Evolutionary conservation across 441 rosid genomes (phyloP).

Genomic region (Brassica hybrid): DNA sequence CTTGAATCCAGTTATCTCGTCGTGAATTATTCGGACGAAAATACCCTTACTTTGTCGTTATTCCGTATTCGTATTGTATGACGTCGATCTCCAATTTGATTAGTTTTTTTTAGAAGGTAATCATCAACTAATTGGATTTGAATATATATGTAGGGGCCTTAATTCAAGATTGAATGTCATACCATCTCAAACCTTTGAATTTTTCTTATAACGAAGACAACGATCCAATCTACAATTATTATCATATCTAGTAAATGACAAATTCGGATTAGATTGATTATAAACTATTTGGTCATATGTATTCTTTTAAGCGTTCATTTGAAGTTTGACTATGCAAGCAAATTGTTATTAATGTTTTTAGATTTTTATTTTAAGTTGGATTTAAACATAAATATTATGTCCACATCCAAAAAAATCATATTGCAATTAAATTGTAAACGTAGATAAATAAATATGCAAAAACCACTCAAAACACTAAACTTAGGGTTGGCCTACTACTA

Average conservation of each 20-base stretch:
- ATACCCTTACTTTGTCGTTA: slow-evolving; percentile 17
- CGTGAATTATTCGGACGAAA: background rate
- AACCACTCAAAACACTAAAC: background rate
- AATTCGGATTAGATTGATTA: background rate
- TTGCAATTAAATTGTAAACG: too few species aligned
- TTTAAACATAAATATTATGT: background rate
- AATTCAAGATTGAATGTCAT: background rate
- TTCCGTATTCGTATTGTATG: background rate
- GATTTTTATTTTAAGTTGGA: background rate
- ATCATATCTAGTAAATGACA: background rate
- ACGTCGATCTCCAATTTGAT: slow-evolving; percentile 4
- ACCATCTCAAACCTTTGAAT: slow-evolving; percentile 7
- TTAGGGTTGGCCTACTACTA: background rate
- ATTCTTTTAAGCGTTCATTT: background rate
- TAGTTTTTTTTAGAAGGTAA: background rate
- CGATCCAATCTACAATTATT: background rate
- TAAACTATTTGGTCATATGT: background rate
- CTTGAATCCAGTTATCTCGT: slow-evolving; percentile 13
- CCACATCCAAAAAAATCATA: background rate
- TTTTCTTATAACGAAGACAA: slow-evolving; percentile 7
- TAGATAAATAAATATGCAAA: background rate
- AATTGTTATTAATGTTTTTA: background rate
- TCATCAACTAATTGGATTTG: slow-evolving; percentile 5
- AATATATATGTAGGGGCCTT: background rate
- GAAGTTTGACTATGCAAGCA: background rate